Evolutionary conservation across 2,329 filamentous ascomycete species (phyloP).

Genomic region (Nigrospora osmanthi): DNA sequence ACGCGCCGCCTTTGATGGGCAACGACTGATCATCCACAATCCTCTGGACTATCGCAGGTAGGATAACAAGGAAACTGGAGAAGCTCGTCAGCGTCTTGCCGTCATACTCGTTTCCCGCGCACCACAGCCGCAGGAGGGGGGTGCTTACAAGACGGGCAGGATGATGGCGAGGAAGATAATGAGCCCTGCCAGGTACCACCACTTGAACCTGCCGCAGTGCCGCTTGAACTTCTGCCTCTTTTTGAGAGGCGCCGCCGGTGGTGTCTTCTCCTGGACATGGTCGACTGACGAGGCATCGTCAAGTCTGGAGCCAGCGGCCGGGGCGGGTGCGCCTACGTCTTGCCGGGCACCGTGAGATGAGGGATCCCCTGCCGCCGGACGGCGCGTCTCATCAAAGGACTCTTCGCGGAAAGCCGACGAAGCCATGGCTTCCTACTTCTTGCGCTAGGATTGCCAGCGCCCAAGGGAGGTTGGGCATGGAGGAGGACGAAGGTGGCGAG

Average conservation of each 20-base stretch:
- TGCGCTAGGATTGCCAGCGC: too few relatives aligned
- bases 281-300: constrained; percentile 15
- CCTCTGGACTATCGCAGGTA: constrained; percentile 36
- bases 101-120: not conserved
- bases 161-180: constrained; percentile 35
- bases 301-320: constrained; percentile 5
- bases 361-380: too few relatives aligned
- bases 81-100: constrained; percentile 2
- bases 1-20: constrained; percentile 25
- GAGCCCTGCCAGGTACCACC: constrained; percentile 31
- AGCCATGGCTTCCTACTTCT: too few relatives aligned
- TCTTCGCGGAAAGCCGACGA: too few relatives aligned
- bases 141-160: constrained; percentile 35
- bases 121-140: not conserved
- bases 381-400: too few relatives aligned
- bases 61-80: constrained; percentile 34
- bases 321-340: constrained; percentile 3
- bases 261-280: constrained; percentile 19
- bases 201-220: constrained; percentile 34
- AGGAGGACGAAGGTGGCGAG: too few relatives aligned
- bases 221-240: constrained; percentile 29
- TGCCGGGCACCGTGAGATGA: constrained; percentile 6
- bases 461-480: too few relatives aligned
- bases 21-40: constrained; percentile 33
- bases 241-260: constrained; percentile 11